phyloP scores from a whole-genome alignment of 768 basidiomycete genomes.

The Collybiopsis luxurians region DNA sequence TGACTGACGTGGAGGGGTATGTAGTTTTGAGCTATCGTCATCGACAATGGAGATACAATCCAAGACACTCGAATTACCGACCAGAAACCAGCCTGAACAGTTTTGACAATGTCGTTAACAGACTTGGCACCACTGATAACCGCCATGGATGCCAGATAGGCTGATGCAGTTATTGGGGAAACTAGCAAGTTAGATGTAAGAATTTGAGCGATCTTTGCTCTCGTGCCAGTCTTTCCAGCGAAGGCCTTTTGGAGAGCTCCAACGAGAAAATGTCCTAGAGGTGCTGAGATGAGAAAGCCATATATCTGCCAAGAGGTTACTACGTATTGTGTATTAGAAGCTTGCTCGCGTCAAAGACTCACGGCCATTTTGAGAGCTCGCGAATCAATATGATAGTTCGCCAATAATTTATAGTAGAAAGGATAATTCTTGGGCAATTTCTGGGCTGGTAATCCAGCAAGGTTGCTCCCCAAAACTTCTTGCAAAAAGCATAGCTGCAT shows the following conservation, averaged over 20 bases:
- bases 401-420: conserved; percentile 47
- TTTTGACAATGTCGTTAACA: conserved; percentile 57
- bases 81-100: conserved; percentile 72
- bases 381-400: conserved; percentile 54
- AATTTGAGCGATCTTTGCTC: conserved; percentile 68
- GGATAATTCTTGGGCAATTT: conserved; percentile 54
- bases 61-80: conserved; percentile 72
- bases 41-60: conserved; percentile 73
- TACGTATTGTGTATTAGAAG: too few species aligned
- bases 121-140: conserved; percentile 79
- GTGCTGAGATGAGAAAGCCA: conserved; percentile 82
- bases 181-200: conserved; percentile 74
- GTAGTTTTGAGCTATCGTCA: conserved; percentile 77
- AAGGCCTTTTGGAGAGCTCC: conserved; percentile 73
- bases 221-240: conserved; percentile 63
- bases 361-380: conserved; percentile 79
- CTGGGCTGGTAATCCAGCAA: conserved; percentile 57
- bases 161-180: conserved; percentile 75
- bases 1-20: conserved; percentile 66
- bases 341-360: too few species aligned
- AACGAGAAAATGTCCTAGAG: conserved; percentile 73
- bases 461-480: conserved; percentile 75
- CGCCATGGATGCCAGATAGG: conserved; percentile 77
- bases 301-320: conserved; percentile 40
- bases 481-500: conserved; percentile 65